Evolutionary conservation across 306 rosid genomes (phyloP), one percentile per base, ranked within the genome.

Genomic region (Cicer bijugum): DNA sequence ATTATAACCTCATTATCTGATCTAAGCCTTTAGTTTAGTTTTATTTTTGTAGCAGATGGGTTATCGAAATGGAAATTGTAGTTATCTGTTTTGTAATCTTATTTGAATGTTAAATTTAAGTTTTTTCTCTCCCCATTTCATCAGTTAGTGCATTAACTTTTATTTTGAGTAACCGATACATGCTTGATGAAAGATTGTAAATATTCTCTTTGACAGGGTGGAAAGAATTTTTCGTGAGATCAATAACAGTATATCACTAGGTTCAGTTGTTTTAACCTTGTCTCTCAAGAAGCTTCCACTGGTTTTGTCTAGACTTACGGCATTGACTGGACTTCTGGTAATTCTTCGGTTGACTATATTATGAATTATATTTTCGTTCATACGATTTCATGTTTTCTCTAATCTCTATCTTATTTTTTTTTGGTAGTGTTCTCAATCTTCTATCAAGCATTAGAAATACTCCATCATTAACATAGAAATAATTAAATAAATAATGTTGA

Each of bases 251-350:
- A 91, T 94, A 65, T 42, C 0, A 67, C 84, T 83, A 75, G 85
- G 80, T 69, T 91, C 96, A 9, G 91, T 94, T 74, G 87, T 89
- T 72, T 7, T 91, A 82, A 91, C 97, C 42, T 79, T 94, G 75
- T 6, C 47, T 1, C 96, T 94, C 20, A 69, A 80, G 84, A 88
- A 86, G 86, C 93, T 94, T 77, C 89, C 92, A 0, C 57, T 86
- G 68, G 98, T 89, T 67, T 80, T 94, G 67, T 81, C 88, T 63
- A 94, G 87, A 87, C 87, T 94, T 62, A 88, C 95, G 0, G 98
- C 98, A 51, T 82, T 94, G 81, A 89, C 96, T 46, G 98, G 98
- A 81, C 97, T 94, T 71, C 85, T 94, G 95, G 98, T 94, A 91
- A 57, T 14, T 73, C 53, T 78, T 71, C 23, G 44, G 28, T 45